Evolutionary conservation across 176 grass and related monocot species (phyloP), one percentile per base, ranked within the genome.

Genomic region (Oryza glumipatula): DNA sequence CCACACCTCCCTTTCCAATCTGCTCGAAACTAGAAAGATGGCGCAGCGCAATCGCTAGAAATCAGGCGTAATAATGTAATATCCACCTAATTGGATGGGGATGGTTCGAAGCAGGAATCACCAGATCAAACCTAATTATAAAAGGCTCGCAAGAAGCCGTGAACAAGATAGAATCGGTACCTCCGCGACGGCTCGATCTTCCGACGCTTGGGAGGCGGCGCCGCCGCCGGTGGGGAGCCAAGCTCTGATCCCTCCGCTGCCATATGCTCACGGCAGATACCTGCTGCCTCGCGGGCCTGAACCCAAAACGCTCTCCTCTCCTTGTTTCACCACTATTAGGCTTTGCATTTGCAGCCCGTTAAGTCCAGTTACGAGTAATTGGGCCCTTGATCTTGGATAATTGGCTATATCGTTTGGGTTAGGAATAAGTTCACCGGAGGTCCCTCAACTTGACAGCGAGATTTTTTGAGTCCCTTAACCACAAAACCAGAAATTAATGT

Each of bases 151-250:
- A 17, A 49, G 38, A 19, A 30, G 16, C 32, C 0, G 45, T 4
- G 10, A 11, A 8, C 8, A 1, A 5, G 0, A 12, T 7, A 39
- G 15, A 21, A 2, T 7, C 1, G 7, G 23, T 47, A 81, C 89
- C 85, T 80, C 70, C 85, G 68, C 2, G 76, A 48, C 0, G 81
- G 89, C 63, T 91, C 85, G 52, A 91, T 88, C 85, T 91, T 88
- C 3, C 65, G 65, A 44, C 85, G 81, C 66, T 91, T 91, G 13
- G 72, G 70, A 11, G 80, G 38, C 74, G 87, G 63, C 70, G 87
- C 6, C 70, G 76, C 22, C 69, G 41, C 22, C 70, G 54, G 5
- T 58, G 80, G 32, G 48, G 70, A 80, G 72, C 49, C 63, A 39
- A 83, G 49, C 51, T 83, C 85, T 16, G 69, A 73, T 44, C 69